These are phyloP conservation scores for Fusarium sp. DNA, from an alignment of 2,329 filamentous ascomycete species.

Conservation along the genomic window DNA sequence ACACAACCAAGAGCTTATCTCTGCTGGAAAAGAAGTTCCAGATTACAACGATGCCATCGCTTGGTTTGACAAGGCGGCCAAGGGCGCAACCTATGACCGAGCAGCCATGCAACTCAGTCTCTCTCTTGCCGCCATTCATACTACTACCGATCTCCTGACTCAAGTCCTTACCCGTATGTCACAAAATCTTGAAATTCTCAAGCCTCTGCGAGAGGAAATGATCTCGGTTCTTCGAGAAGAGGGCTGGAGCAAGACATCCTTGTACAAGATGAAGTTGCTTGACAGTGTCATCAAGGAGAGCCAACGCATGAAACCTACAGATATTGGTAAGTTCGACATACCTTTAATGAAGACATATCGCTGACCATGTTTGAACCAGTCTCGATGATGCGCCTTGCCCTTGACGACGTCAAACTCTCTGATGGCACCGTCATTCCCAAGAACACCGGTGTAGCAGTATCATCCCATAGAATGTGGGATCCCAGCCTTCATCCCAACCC, in stretches of 20 bases:
- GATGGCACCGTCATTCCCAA: constrained; percentile 9
- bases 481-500: constrained; percentile 42
- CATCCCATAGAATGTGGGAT: constrained; percentile 33
- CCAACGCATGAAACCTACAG: not conserved
- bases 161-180: not conserved
- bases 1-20: not conserved
- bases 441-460: not conserved
- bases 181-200: not conserved
- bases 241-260: not conserved
- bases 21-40: not conserved
- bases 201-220: not conserved
- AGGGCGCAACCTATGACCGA: not conserved
- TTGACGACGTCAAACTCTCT: constrained; percentile 10
- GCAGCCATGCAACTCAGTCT: not conserved
- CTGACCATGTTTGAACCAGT: not conserved
- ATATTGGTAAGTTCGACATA: not conserved
- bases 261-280: not conserved
- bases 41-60: not conserved
- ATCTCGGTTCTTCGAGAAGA: not conserved
- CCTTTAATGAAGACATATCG: not conserved
- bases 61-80: not conserved
- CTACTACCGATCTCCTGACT: not conserved
- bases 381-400: not conserved
- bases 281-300: not conserved
- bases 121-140: not conserved